Percentiles rank a stretch among this genome's conserved stretches.
Evolutionary conservation across 1,139 yeast species (phyloP).

Genomic region (Kodamaea fungicola): DNA sequence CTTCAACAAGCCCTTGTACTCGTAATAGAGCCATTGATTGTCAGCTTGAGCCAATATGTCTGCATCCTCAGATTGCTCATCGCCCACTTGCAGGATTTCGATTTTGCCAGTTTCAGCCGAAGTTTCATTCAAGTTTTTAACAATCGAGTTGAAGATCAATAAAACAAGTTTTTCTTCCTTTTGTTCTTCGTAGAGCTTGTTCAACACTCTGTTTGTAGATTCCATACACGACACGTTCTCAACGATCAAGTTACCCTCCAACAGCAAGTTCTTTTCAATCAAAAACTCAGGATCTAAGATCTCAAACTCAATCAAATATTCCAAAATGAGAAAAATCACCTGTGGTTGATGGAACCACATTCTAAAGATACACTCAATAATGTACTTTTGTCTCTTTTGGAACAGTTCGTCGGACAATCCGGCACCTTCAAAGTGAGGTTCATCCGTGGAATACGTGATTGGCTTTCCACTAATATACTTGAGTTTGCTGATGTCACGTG

Average conservation of each 20-base stretch:
- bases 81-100: conserved; percentile 23
- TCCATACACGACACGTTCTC: conserved; percentile 48
- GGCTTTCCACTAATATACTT: conserved; percentile 36
- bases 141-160: conserved; percentile 33
- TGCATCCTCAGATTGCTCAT: conserved; percentile 21
- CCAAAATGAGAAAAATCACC: conserved; percentile 70
- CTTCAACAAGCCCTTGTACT: conserved; percentile 42
- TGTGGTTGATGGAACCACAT: conserved; percentile 84
- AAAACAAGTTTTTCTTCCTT: conserved; percentile 22
- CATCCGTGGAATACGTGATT: conserved; percentile 28
- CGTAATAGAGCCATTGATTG: conserved; percentile 42
- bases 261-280: conserved; percentile 40
- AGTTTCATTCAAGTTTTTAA: conserved; percentile 33
- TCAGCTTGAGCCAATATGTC: conserved; percentile 28
- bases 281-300: conserved; percentile 43
- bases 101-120: conserved; percentile 23
- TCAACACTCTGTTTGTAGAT: conserved; percentile 36
- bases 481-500: conserved; percentile 53
- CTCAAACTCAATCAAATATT: conserved; percentile 53
- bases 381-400: conserved; percentile 34
- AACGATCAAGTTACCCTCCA: conserved; percentile 32
- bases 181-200: conserved; percentile 10
- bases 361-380: conserved; percentile 64
- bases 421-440: conserved; percentile 32
- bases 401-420: conserved; percentile 37